Conservation (phyloP, 1,139 yeast genomes). For the Blastobotrys indianensis region DNA sequence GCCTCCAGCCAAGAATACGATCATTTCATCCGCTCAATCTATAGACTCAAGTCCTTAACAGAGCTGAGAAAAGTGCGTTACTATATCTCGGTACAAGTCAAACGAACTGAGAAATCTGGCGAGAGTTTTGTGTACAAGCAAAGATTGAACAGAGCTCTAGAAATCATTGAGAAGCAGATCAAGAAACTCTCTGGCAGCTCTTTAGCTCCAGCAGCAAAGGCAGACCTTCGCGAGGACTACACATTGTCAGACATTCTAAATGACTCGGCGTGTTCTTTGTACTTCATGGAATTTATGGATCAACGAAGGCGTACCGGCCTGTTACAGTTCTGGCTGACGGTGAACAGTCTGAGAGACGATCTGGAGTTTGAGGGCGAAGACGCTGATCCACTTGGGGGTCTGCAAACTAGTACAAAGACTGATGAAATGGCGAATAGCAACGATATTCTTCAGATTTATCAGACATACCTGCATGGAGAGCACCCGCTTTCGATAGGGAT, state of each 20-base stretch:
- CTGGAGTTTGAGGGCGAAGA: constrained; percentile 38
- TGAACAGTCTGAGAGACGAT: constrained; percentile 67
- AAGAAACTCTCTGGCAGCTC: constrained; percentile 24
- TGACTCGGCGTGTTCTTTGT: constrained; percentile 44
- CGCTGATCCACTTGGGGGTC: constrained; percentile 28
- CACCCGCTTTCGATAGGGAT: constrained; percentile 19
- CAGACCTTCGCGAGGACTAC: constrained; percentile 26
- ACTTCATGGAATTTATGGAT: constrained; percentile 55
- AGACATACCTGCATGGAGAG: constrained; percentile 37
- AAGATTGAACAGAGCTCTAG: constrained; percentile 28
- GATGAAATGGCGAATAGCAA: constrained; percentile 17
- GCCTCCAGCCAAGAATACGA: constrained; percentile 39
- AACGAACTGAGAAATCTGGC: constrained; percentile 23
- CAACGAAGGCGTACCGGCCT: constrained; percentile 40
- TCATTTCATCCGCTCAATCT: constrained; percentile 38
- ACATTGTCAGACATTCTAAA: constrained; percentile 39
- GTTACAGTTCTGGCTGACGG: constrained; percentile 60
- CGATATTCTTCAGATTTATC: constrained; percentile 40
- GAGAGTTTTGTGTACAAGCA: constrained; percentile 21
- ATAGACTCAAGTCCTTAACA: constrained; percentile 32
- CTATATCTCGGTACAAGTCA: constrained; percentile 39
- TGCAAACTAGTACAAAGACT: constrained; percentile 12
- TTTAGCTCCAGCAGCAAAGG: neutral
- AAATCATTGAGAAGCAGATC: constrained; percentile 26
- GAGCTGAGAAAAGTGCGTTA: constrained; percentile 43